Percentiles rank a stretch among this genome's conserved stretches.
Evolutionary conservation across 2,329 filamentous ascomycete species (phyloP).

Genomic region (Ambrosiella cleistominuta): DNA sequence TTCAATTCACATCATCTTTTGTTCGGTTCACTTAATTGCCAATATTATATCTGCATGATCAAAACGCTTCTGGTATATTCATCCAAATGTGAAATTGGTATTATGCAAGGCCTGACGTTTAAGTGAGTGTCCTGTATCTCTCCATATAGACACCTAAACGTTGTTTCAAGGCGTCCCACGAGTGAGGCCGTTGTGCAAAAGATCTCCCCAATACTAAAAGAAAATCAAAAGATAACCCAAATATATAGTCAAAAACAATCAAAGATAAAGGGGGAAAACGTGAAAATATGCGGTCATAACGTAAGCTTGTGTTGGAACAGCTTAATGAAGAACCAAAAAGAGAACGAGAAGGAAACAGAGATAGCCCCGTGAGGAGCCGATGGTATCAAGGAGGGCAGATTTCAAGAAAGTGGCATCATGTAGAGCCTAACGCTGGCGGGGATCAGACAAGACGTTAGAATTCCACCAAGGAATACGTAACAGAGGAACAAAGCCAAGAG

Average conservation of each 20-base stretch:
- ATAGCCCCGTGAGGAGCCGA: neutral
- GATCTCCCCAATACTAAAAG: neutral
- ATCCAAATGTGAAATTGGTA: neutral
- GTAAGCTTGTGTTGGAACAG: slow-evolving; percentile 13
- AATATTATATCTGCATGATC: neutral
- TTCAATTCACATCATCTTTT: neutral
- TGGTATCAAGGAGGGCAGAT: neutral
- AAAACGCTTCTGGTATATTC: neutral
- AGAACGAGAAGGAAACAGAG: slow-evolving; percentile 1
- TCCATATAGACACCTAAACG: slow-evolving; percentile 13
- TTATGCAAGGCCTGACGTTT: slow-evolving; percentile 5
- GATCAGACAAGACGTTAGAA: neutral
- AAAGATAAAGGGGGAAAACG: neutral
- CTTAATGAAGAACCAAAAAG: slow-evolving; percentile 6
- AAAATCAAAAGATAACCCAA: slow-evolving; percentile 1
- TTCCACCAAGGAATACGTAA: neutral
- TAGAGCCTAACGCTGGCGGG: neutral
- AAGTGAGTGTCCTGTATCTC: slow-evolving; percentile 14
- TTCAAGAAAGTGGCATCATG: neutral
- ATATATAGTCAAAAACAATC: neutral
- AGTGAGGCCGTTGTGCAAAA: neutral
- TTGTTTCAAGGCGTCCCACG: slow-evolving; percentile 10
- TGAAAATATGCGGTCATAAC: slow-evolving; percentile 5
- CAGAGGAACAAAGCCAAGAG: neutral
- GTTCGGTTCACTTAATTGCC: neutral